Evolutionary conservation across 2,329 filamentous ascomycete species (phyloP).

Genomic region (Dothidotthia symphoricarpi): DNA sequence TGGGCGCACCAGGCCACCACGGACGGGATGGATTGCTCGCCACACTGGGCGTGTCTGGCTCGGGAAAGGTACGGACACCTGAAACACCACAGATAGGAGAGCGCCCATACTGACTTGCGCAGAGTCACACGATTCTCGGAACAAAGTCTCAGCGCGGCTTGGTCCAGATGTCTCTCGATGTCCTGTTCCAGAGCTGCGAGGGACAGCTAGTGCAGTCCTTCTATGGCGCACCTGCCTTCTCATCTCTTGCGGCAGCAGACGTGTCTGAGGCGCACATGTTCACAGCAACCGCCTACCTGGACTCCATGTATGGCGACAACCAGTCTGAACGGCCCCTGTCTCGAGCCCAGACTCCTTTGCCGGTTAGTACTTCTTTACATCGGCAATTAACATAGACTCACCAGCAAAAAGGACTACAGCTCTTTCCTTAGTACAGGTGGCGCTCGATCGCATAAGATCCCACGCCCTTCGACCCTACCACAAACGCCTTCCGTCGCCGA

Average conservation of each 20-base stretch:
- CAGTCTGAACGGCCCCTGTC: constrained; percentile 51
- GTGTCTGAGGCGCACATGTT: constrained; percentile 76
- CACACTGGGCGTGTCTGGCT: constrained; percentile 90
- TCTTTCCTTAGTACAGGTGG: constrained; percentile 56
- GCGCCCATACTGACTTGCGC: constrained; percentile 7
- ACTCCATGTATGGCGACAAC: constrained; percentile 71
- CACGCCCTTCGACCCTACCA: constrained; percentile 69
- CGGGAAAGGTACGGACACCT: constrained; percentile 71
- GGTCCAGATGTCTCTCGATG: constrained; percentile 86
- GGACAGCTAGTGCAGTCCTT: constrained; percentile 64
- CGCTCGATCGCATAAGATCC: constrained; percentile 57
- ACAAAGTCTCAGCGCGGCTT: constrained; percentile 82
- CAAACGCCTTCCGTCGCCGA: constrained; percentile 72
- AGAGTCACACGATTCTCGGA: constrained; percentile 96
- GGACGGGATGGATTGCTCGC: constrained; percentile 87
- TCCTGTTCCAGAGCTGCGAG: constrained; percentile 80
- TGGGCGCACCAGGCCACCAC: constrained; percentile 69
- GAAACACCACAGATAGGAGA: no score
- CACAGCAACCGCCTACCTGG: constrained; percentile 73
- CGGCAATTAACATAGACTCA: no score
- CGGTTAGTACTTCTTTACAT: constrained; percentile 39
- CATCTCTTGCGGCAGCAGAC: constrained; percentile 74
- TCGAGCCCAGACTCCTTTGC: constrained; percentile 49
- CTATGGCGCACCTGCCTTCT: constrained; percentile 60
- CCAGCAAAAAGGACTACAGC: constrained; percentile 52